A percentile compares a stretch with the other conserved stretches of the same genome.
Conservation (phyloP, 148 eudicot genomes). For the Talinum fruticosum region DNA sequence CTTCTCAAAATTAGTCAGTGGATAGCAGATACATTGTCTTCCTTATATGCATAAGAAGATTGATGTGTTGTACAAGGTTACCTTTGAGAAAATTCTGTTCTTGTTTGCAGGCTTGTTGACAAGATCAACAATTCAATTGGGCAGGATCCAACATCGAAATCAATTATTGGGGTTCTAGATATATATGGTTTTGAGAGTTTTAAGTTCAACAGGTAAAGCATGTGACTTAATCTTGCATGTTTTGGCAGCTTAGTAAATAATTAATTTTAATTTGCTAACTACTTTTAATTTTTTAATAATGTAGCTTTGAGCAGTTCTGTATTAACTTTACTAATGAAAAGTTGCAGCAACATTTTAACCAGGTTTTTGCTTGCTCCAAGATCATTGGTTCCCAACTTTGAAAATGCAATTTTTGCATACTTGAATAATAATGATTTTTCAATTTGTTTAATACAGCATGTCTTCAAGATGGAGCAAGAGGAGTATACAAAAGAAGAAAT, state of each 20-base stretch:
- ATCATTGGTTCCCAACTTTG: background rate
- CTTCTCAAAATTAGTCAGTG: background rate
- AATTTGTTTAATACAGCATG: conserved; percentile 69
- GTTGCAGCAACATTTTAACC: conserved; percentile 99
- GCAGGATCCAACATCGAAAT: conserved; percentile 89
- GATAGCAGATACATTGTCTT: background rate
- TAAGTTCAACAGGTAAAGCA: conserved; percentile 71
- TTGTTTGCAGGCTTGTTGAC: conserved; percentile 80
- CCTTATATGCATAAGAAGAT: background rate
- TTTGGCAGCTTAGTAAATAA: background rate
- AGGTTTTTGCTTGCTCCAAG: conserved; percentile 51
- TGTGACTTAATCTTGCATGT: conserved; percentile 5
- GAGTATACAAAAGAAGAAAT: conserved; percentile 95
- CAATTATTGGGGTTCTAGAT: conserved; percentile 86
- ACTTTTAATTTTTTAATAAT: conserved; percentile 11
- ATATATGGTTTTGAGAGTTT: conserved; percentile 87
- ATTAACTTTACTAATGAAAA: conserved; percentile 98
- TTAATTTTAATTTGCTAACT: conserved; percentile 19
- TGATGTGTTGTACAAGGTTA: background rate
- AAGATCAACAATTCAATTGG: conserved; percentile 90
- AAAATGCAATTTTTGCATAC: conserved; percentile 7
- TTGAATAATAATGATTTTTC: conserved; percentile 13
- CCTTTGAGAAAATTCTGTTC: conserved; percentile 10
- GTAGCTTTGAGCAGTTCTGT: conserved; percentile 99
- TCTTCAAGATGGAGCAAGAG: conserved; percentile 99